Percentiles rank a stretch among this genome's conserved stretches.
phyloP scores from a whole-genome alignment of 768 basidiomycete species.

The Scleroderma citrinum region DNA sequence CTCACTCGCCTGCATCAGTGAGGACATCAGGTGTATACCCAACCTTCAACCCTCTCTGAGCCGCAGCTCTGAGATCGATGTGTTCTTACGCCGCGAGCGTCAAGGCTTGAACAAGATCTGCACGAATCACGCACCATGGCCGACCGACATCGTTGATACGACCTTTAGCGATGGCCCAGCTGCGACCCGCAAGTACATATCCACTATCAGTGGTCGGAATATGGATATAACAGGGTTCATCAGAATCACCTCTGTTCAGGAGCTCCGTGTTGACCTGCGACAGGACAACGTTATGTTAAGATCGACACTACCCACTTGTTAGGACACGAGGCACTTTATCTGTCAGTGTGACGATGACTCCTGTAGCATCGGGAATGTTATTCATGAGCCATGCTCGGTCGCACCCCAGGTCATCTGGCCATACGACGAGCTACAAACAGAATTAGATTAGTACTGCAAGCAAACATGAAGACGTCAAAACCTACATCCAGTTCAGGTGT shows the following conservation, averaged over 20 bases:
- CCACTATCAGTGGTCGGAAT: background rate
- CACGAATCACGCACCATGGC: constrained; percentile 52
- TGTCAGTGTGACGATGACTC: constrained; percentile 56
- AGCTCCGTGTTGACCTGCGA: constrained; percentile 68
- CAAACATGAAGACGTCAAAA: background rate
- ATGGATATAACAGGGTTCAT: background rate
- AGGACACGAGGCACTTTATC: constrained; percentile 51
- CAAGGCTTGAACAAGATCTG: background rate
- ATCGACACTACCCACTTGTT: background rate
- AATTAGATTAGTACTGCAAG: background rate
- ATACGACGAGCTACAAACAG: constrained; percentile 37
- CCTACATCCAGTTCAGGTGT: constrained; percentile 50
- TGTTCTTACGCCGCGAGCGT: constrained; percentile 56
- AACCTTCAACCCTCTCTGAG: constrained; percentile 57
- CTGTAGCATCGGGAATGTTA: constrained; percentile 61
- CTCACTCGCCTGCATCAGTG: constrained; percentile 71
- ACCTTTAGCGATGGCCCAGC: constrained; percentile 73
- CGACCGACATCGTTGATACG: constrained; percentile 93
- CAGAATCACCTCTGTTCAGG: constrained; percentile 29
- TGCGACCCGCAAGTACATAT: constrained; percentile 17
- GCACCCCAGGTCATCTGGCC: constrained; percentile 51
- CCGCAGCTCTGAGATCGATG: constrained; percentile 55
- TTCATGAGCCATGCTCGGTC: constrained; percentile 68
- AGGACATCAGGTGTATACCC: constrained; percentile 95
- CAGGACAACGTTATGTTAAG: background rate